These are phyloP conservation scores for Botrytis byssoidea DNA, from an alignment of 2,329 filamentous ascomycete species.

Conservation along the genomic window DNA sequence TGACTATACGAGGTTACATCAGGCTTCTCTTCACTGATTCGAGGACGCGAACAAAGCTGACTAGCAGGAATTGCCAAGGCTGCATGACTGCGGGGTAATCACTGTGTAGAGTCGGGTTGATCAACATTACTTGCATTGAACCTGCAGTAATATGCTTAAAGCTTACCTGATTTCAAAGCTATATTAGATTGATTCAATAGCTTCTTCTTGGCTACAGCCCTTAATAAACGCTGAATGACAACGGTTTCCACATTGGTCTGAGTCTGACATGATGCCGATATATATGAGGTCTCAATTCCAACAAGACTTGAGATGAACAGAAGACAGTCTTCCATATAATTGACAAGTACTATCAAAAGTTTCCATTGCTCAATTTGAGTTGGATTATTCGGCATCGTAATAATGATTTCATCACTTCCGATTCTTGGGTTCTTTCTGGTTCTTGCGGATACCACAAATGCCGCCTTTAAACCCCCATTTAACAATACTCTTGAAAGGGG, in stretches of 20 bases:
- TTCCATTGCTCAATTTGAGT: not conserved
- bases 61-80: not conserved
- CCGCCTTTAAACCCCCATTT: constrained; percentile 20
- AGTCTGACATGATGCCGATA: not conserved
- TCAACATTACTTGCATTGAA: constrained; percentile 5
- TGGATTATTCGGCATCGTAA: not conserved
- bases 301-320: not conserved
- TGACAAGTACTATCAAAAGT: not conserved
- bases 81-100: not conserved
- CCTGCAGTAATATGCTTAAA: not conserved
- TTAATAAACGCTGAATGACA: not conserved
- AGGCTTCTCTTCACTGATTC: not conserved
- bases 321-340: not conserved
- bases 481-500: constrained; percentile 28
- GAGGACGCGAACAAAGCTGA: not conserved
- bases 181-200: not conserved
- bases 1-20: constrained; percentile 10
- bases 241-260: not conserved
- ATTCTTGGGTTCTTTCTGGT: not conserved
- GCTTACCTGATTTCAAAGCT: not conserved
- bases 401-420: not conserved
- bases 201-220: constrained; percentile 1
- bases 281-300: not conserved
- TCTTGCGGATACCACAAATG: constrained; percentile 5
- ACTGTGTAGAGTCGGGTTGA: not conserved